Evolutionary conservation across 257 asterid species (phyloP).

Genomic region (Misopates orontium): DNA sequence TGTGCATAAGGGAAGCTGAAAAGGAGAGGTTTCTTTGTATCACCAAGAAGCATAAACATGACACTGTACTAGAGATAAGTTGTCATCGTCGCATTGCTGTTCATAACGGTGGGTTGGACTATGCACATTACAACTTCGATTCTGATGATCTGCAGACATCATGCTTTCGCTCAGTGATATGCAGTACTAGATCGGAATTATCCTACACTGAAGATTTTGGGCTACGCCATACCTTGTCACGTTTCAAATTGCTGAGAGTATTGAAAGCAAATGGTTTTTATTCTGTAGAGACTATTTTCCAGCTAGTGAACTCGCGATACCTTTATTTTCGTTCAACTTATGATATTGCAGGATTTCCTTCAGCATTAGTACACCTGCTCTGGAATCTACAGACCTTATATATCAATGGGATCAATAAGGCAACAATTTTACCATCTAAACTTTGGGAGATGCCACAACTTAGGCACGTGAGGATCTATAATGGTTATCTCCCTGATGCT

Average conservation of each 20-base stretch:
- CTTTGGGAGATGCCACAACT: slow-evolving; percentile 9
- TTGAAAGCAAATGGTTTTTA: no score
- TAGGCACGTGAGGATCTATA: slow-evolving; percentile 1
- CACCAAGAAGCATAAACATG: neutral
- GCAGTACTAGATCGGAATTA: no score
- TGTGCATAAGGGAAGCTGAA: slow-evolving; percentile 13
- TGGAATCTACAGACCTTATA: slow-evolving; percentile 4
- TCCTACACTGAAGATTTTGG: neutral
- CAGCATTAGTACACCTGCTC: no score
- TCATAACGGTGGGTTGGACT: no score
- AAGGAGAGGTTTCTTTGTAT: slow-evolving; percentile 6
- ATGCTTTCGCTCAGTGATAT: no score
- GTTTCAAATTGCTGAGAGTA: no score
- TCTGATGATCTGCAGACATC: neutral
- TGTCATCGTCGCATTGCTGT: no score
- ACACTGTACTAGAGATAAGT: no score
- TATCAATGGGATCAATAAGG: neutral
- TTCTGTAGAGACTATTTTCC: neutral
- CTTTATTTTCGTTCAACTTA: no score
- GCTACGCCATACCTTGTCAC: no score
- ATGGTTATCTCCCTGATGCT: no score
- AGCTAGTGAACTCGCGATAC: slow-evolving; percentile 15
- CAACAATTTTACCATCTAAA: neutral
- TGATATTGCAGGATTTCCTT: neutral
- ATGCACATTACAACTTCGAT: neutral